Base-by-base conservation (phyloP, 371 early-diverging fungal species). In the Fennellomyces sp. region DNA sequence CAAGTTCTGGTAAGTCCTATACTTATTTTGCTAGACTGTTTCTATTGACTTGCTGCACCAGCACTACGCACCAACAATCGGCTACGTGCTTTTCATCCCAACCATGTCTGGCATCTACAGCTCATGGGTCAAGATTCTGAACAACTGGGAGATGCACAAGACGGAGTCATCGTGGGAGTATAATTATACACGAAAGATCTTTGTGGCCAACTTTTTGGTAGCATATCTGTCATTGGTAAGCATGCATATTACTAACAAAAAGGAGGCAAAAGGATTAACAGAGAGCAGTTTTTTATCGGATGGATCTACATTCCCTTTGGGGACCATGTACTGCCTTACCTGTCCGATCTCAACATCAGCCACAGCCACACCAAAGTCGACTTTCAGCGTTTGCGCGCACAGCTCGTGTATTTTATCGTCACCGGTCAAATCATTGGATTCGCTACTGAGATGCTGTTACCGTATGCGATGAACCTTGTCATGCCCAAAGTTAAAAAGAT, bases 281-380 rank as follows among this genome's bases (percentile, higher is more conserved):
- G 10, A 45, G 30, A 56, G 15, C 47, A 78, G 75, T 87, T 94
- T 51, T 78, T 94, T 69, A 89, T 88, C n/a, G 93, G 89, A 7
- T 93, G 91, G 87, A 64, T 94, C 19, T 92, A 92, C 68, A 91
- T 96, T 61, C 96, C 96, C 0, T 86, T 87, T 62, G 83, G 86
- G 23, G 84, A 82, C 41, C 61, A 76, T 50, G 69, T 81, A 1
- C 50, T 74, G 13, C 81, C 78, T 15, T 76, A 78, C 26, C 60
- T 81, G 48, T 58, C 61, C 15, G 60, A 71, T 5, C 64, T 71
- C 51, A 75, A 76, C 42, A 68, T 83, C 26, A 69, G 70, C 30
- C 73, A 75, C 36, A 72, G 72, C 2, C 81, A 81, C 52, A 58
- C 74, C 39, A 75, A 76, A 8, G 85, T 85, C 2, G 89, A 86